Percentiles rank a stretch among this genome's conserved stretches.
These are phyloP conservation scores for Botrytis sinoallii DNA, from an alignment of 2,329 filamentous ascomycete species.

Conservation along the genomic window DNA sequence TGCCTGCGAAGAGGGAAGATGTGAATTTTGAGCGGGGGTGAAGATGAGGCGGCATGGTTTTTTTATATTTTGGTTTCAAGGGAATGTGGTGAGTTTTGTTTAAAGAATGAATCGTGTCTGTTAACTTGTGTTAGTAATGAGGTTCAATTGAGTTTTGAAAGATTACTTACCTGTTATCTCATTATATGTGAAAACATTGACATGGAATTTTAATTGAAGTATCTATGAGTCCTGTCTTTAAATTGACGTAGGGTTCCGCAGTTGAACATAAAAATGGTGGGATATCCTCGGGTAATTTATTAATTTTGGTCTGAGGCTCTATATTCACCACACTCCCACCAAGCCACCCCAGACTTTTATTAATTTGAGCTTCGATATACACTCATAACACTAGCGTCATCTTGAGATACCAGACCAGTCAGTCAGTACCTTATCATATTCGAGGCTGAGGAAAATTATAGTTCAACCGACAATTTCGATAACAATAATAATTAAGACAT, in stretches of 20 bases:
- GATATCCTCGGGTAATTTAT: not conserved
- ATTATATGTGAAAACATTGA: not conserved
- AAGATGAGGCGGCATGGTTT: conserved; percentile 73
- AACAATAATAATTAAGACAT: not conserved
- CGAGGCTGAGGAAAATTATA: conserved; percentile 24
- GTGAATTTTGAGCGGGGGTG: conserved; percentile 93
- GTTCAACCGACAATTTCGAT: not conserved
- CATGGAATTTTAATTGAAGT: not conserved
- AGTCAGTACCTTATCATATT: conserved; percentile 17
- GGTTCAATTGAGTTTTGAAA: not conserved
- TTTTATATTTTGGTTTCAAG: conserved; percentile 17
- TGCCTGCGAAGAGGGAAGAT: conserved; percentile 91
- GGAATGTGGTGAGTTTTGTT: conserved; percentile 25
- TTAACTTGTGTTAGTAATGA: not conserved
- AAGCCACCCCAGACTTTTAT: not conserved
- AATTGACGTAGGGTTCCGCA: not conserved
- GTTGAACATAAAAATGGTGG: not conserved
- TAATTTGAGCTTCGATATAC: not conserved
- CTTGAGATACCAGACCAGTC: not conserved
- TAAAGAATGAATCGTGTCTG: not conserved
- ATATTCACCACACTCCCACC: not conserved
- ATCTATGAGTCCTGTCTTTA: not conserved
- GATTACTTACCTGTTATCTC: not conserved
- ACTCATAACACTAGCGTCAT: not conserved
- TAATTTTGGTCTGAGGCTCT: not conserved